Conservation (phyloP, 1,139 yeast genomes). For the Magnusiomyces clavatus region DNA sequence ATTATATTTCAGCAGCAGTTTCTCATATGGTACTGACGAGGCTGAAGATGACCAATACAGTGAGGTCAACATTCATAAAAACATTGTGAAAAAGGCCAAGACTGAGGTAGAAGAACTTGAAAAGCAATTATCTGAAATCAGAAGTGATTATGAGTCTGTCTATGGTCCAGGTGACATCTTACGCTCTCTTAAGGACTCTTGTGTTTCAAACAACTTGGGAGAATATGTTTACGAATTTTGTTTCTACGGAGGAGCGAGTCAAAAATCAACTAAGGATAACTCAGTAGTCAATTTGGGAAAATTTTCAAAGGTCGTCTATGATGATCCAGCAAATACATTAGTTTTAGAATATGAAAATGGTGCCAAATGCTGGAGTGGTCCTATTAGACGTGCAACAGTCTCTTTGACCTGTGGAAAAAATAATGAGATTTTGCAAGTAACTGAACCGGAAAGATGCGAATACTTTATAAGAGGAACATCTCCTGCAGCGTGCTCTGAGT, state of each 20-base stretch:
- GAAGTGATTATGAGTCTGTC: constrained; percentile 16
- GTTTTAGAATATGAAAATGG: constrained; percentile 52
- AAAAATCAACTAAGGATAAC: constrained; percentile 40
- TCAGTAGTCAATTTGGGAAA: constrained; percentile 45
- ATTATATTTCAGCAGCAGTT: constrained; percentile 17
- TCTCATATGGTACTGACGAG: constrained; percentile 1
- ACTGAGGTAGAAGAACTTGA: constrained; percentile 21
- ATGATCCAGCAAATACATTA: constrained; percentile 19
- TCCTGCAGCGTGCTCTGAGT: constrained; percentile 57
- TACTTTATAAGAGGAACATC: constrained; percentile 55
- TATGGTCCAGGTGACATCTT: constrained; percentile 62
- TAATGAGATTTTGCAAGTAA: constrained; percentile 51
- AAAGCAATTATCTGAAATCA: constrained; percentile 19
- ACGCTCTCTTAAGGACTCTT: constrained; percentile 47
- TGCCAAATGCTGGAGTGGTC: constrained; percentile 95
- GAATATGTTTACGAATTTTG: constrained; percentile 67
- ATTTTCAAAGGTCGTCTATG: constrained; percentile 29
- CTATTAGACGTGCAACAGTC: constrained; percentile 62
- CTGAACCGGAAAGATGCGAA: constrained; percentile 86
- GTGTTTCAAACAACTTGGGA: constrained; percentile 47
- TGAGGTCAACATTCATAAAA: constrained; percentile 19
- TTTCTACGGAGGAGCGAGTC: constrained; percentile 49
- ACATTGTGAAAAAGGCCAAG: constrained; percentile 24
- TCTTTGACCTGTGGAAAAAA: constrained; percentile 59
- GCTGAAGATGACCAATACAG: constrained; percentile 5